Conservation (phyloP, 768 basidiomycete species). For the Leccinum uliginosum region DNA sequence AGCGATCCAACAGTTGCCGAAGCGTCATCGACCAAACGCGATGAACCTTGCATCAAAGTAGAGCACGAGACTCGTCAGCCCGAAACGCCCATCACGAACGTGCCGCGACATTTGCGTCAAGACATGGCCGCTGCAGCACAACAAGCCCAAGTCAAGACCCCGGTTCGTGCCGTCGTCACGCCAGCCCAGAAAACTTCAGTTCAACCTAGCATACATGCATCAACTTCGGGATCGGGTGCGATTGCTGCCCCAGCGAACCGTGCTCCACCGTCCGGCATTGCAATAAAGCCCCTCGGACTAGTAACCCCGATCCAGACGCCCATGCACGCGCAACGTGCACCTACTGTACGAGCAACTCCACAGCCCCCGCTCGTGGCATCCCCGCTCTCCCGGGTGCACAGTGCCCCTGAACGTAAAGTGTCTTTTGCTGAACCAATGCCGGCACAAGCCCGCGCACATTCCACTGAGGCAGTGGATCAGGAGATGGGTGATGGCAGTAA, state of each 20-base stretch:
- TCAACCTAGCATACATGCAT: neutral
- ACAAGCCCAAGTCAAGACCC: conserved; percentile 4
- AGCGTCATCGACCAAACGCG: neutral
- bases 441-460: neutral
- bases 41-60: conserved; percentile 14
- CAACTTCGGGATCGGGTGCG: neutral
- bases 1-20: neutral
- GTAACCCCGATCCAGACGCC: conserved; percentile 35
- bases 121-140: conserved; percentile 13
- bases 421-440: conserved; percentile 7
- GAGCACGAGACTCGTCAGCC: conserved; percentile 10
- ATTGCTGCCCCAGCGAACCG: neutral
- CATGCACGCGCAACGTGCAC: conserved; percentile 29
- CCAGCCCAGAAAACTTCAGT: neutral
- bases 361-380: conserved; percentile 4
- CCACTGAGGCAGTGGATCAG: conserved; percentile 1
- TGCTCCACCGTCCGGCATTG: neutral
- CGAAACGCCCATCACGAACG: conserved; percentile 27
- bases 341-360: conserved; percentile 7
- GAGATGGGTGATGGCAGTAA: neutral
- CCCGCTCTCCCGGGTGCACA: conserved; percentile 12
- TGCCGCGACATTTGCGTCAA: conserved; percentile 40
- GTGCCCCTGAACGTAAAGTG: conserved; percentile 9
- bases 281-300: conserved; percentile 17
- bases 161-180: neutral